phyloP scores from a whole-genome alignment of 352 stramenopile species.

The Pythium grandisporangium region DNA sequence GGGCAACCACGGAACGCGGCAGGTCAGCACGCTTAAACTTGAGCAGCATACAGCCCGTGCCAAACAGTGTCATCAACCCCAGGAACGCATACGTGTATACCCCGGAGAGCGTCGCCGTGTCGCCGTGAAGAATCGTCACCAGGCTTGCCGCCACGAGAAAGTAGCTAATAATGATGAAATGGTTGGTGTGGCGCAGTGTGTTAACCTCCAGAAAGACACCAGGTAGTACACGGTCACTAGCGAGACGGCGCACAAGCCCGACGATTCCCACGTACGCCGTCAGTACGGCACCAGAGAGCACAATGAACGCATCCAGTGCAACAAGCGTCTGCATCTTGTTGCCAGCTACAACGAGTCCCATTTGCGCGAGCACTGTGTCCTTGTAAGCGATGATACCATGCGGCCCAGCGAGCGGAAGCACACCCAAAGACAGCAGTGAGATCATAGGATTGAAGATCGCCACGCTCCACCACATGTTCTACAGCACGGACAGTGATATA shows the following conservation, averaged over 20 bases:
- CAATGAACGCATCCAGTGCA: constrained; percentile 90
- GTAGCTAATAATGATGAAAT: constrained; percentile 90
- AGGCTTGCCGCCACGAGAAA: constrained; percentile 85
- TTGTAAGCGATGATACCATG: constrained; percentile 76
- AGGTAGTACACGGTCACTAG: constrained; percentile 84
- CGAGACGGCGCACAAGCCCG: constrained; percentile 87
- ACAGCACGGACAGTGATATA: too few species aligned
- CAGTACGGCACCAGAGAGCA: constrained; percentile 89
- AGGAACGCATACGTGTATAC: constrained; percentile 96
- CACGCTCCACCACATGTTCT: constrained; percentile 93
- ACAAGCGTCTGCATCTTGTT: constrained; percentile 70
- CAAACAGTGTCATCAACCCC: constrained; percentile 92
- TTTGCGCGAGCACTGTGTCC: constrained; percentile 87
- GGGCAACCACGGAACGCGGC: constrained; percentile 76
- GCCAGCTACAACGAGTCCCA: constrained; percentile 77
- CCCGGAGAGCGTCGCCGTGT: constrained; percentile 88
- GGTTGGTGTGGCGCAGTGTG: constrained; percentile 79
- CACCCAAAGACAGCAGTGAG: constrained; percentile 84
- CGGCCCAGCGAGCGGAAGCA: constrained; percentile 74
- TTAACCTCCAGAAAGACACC: constrained; percentile 78
- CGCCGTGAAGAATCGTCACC: constrained; percentile 84
- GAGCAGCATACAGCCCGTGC: constrained; percentile 89
- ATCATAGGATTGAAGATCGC: constrained; percentile 93
- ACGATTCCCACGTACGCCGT: constrained; percentile 92
- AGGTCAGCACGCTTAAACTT: constrained; percentile 92